Conservation (phyloP, 441 rosid species). For the Erodium trifolium region DNA sequence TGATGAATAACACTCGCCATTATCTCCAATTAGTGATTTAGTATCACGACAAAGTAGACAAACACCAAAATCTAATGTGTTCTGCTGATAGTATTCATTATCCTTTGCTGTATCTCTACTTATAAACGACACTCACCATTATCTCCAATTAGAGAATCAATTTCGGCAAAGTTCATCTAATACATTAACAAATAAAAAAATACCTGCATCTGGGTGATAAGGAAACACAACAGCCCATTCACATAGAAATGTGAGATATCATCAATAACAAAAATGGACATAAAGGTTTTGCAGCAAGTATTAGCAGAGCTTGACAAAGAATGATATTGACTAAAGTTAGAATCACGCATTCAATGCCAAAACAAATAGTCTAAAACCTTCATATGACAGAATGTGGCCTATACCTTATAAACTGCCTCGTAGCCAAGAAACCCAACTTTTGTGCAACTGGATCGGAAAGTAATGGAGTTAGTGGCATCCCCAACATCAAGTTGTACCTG, state of each 20-base stretch:
- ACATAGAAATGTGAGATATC: neutral
- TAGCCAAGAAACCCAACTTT: conserved; percentile 68
- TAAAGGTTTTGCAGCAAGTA: neutral
- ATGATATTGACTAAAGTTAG: conserved; percentile 13
- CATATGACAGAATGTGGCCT: conserved; percentile 12
- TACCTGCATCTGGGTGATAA: neutral
- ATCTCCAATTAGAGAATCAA: neutral
- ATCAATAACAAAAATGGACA: neutral
- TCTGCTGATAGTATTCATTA: neutral
- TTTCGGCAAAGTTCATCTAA: neutral
- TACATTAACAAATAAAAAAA: neutral
- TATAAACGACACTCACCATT: neutral
- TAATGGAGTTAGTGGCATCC: conserved; percentile 45
- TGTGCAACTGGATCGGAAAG: conserved; percentile 67
- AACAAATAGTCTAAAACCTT: conserved; percentile 4
- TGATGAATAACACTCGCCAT: too few species aligned
- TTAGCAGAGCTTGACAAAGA: conserved; percentile 5
- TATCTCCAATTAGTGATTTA: too few species aligned
- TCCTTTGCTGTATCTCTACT: neutral
- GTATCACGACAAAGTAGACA: neutral
- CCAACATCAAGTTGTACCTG: conserved; percentile 77
- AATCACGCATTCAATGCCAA: neutral
- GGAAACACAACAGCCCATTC: neutral
- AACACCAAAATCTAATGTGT: neutral
- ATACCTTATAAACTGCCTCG: conserved; percentile 82